Evolutionary conservation across 257 asterid species (phyloP), one percentile per base, ranked within the genome.

Genomic region (Solanum gracilifrons): DNA sequence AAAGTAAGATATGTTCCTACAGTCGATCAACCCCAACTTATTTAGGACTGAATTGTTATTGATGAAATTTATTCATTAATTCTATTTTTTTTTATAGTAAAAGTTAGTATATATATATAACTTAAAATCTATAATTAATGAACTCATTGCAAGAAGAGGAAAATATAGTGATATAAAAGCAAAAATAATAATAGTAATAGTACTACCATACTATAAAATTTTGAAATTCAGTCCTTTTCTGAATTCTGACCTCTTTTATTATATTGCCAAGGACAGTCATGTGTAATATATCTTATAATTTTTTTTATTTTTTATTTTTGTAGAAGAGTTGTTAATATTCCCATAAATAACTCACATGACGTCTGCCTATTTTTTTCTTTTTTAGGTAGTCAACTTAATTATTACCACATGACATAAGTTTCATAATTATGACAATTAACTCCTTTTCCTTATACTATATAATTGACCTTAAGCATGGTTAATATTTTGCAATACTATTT

Each of bases 281-380:
- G 35, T 76, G 46, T 64, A 62, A 23, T 33, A 27, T 58, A 37
- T 62, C 25, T 64, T 60, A 84, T 84, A 85, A 36, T 37, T 51
- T 51, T 51, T 6, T 51, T 55, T 48, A 48, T 18, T 18, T 55
- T 55, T 55, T 55, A 20, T 6, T 18, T 55, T 6, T 18, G 4
- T 55, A 55, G 64, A 3, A 55, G 64, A 55, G 62, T 27, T 68
- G 62, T 85, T 85, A 74, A 36, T 74, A 37, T 31, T 46, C 21
- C 66, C 20, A n/a, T 85, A 66, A 85, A 85, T 68, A 85, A 85
- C 66, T 85, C 87, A 85, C 87, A 85, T 85, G 87, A 85, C 27
- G 21, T 66, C 66, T 36, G 37, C 79, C 79, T 71, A 68, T 43
- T 85, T 48, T 85, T 37, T 25, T 4, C 43, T 35, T 64, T 35